These are phyloP conservation scores for Dryas integrifolia DNA, from an alignment of 331 rosid species.

Conservation along the genomic window DNA sequence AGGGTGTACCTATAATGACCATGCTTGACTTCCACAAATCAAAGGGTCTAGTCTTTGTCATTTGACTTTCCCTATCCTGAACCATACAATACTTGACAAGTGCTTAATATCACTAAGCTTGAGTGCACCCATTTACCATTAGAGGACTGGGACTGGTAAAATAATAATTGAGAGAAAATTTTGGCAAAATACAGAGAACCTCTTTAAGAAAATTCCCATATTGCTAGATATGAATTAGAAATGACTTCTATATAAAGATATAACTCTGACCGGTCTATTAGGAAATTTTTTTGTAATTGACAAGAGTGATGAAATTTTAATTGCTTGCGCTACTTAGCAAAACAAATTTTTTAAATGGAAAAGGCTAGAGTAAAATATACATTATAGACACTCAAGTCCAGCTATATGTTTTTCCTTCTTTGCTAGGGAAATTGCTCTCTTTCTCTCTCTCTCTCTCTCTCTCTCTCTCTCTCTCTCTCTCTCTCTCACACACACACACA, in stretches of 20 bases:
- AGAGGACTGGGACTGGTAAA: background rate
- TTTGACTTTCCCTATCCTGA: background rate
- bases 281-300: too few relatives aligned
- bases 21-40: background rate
- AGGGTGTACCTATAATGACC: background rate
- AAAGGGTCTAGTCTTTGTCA: background rate
- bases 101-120: background rate
- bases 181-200: background rate
- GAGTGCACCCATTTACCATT: background rate
- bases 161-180: background rate
- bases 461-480: too few relatives aligned
- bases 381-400: too few relatives aligned
- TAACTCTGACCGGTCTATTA: background rate
- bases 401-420: too few relatives aligned
- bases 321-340: background rate
- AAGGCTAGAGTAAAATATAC: too few relatives aligned
- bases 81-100: background rate
- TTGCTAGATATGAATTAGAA: background rate
- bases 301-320: background rate
- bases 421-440: too few relatives aligned
- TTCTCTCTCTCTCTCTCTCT: too few relatives aligned
- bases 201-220: background rate
- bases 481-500: too few relatives aligned
- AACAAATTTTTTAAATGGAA: too few relatives aligned
- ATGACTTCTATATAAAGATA: background rate